A percentile compares a stretch with the other conserved stretches of the same genome.
Conservation (phyloP, 2,329 filamentous ascomycete genomes). For the Canariomyces notabilis region DNA sequence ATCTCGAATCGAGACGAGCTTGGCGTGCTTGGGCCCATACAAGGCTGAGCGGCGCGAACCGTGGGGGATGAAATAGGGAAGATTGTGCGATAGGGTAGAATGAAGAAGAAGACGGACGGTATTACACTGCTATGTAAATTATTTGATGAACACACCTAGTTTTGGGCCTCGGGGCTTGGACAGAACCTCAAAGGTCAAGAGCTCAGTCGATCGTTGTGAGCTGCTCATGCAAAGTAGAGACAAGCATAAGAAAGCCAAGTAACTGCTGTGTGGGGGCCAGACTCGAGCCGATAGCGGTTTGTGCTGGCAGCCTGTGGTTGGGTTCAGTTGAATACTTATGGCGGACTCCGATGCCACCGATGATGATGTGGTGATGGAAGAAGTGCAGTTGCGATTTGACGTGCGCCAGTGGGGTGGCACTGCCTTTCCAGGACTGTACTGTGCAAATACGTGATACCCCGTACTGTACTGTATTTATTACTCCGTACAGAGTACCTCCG, state of each 20-base stretch:
- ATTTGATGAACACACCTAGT: constrained; percentile 1
- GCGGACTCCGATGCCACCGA: too few relatives aligned
- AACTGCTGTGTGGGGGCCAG: neutral
- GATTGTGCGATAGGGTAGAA: neutral
- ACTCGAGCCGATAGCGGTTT: neutral
- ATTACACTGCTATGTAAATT: too few relatives aligned
- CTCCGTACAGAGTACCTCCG: too few relatives aligned
- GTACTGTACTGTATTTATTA: too few relatives aligned
- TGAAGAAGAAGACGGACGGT: neutral
- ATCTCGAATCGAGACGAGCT: too few relatives aligned
- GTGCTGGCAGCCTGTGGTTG: constrained; percentile 13
- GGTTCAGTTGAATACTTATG: constrained; percentile 16
- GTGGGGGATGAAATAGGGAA: neutral
- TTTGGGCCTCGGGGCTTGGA: too few relatives aligned
- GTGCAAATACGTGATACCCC: too few relatives aligned
- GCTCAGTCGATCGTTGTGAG: neutral
- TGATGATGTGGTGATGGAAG: too few relatives aligned
- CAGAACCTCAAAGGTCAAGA: too few relatives aligned
- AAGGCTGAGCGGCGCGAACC: constrained; percentile 11
- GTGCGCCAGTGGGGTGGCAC: too few relatives aligned
- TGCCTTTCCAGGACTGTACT: too few relatives aligned
- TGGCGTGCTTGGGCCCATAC: constrained; percentile 5
- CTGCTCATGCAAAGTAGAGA: constrained; percentile 1
- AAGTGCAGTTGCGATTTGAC: too few relatives aligned
- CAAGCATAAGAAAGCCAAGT: neutral